These are phyloP conservation scores for Leccinum boreale DNA, from an alignment of 768 basidiomycete species.

Conservation along the genomic window DNA sequence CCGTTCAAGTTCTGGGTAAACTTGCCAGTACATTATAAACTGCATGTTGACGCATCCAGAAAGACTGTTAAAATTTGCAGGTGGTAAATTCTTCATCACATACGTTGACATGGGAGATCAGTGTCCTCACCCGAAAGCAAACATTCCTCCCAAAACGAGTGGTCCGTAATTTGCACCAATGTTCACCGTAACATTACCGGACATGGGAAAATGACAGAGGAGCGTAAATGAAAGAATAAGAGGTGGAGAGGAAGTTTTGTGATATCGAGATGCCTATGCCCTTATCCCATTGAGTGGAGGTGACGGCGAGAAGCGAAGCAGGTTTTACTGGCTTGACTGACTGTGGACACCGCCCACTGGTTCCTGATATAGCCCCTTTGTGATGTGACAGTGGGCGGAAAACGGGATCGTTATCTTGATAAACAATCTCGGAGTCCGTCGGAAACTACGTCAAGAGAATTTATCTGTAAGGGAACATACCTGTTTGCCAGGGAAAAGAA, in stretches of 20 bases:
- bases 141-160: constrained; percentile 20
- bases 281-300: not conserved
- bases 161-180: constrained; percentile 15
- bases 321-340: not conserved
- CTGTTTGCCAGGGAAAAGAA: not conserved
- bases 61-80: constrained; percentile 9
- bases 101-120: not conserved
- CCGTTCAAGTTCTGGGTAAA: constrained; percentile 8
- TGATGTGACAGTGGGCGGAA: not conserved
- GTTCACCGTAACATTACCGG: not conserved
- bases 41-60: constrained; percentile 27
- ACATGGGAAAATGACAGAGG: constrained; percentile 3
- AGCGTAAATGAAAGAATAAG: not conserved
- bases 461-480: not conserved
- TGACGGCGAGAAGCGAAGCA: not conserved
- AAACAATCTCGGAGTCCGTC: not conserved
- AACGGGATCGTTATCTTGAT: not conserved
- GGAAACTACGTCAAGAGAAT: not conserved
- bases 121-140: constrained; percentile 18
- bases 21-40: constrained; percentile 21
- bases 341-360: not conserved
- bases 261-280: not conserved
- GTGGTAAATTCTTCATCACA: not conserved
- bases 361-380: not conserved
- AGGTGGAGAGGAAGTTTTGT: not conserved